Base-by-base conservation (phyloP, 2,329 filamentous ascomycete species). In the Monilinia polystroma region DNA sequence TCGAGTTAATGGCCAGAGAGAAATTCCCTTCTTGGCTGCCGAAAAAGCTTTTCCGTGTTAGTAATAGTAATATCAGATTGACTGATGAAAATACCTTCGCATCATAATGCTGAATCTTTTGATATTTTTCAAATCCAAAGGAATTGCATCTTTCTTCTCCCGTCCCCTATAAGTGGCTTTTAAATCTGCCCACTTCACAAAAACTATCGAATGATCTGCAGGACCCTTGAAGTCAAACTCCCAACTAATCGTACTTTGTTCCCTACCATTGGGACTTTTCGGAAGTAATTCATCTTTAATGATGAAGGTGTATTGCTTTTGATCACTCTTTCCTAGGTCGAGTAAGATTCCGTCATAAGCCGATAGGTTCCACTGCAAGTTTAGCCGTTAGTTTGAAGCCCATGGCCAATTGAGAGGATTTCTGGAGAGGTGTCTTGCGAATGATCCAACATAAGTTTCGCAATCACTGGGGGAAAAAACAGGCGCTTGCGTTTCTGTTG, bases 61-160 rank as follows among this genome's bases (percentile, higher is more conserved):
- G 68, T 32, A n/a, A 70, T 71, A 64, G 62, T 52, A 43, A 55
- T 59, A 59, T 41, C 32, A 63, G 18, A 18, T 41, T 38, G 32
- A 45, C 43, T 32, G 35, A 7, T n/a, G 11, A 4, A 75, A 80
- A 67, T 77, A 92, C 91, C 91, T 95, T 76, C 92, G 81, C 82
- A 90, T 90, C 91, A 95, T 93, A 68, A 95, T 81, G 62, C 87
- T 88, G 41, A 94, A 80, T 57, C 90, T 82, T 78, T 85, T 89
- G 51, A 95, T 80, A 54, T 80, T 80, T 58, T 80, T 80, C 69
- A 84, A 73, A 72, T 92, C 80, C 71, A 95, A 76, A 6, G 83
- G 81, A 66, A 81, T 76, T 0, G 85, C 85, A 77, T 90, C 87
- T 23, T 83, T 78, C 75, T 85, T 83, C 68, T 87, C 82, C 72